These are phyloP conservation scores for Citropsis articulata DNA, from an alignment of 345 rosid genomes.

Conservation along the genomic window DNA sequence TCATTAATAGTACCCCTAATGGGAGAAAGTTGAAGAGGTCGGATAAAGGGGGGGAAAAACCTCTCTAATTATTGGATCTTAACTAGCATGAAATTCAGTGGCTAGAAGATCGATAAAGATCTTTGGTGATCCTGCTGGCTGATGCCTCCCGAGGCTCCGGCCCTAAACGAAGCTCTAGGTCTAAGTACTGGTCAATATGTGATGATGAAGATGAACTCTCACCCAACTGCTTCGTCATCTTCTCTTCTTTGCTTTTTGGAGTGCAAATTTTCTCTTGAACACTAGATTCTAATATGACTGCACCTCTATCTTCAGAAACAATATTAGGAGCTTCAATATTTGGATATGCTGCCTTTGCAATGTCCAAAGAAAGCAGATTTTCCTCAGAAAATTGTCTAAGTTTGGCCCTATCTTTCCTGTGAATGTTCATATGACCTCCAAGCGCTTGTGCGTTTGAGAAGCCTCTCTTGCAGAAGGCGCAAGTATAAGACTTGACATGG, in stretches of 20 bases:
- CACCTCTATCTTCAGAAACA: constrained; percentile 4
- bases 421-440: constrained; percentile 77
- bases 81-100: background rate
- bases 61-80: background rate
- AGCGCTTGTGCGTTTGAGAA: constrained; percentile 72
- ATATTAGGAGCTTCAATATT: no score
- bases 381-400: constrained; percentile 32
- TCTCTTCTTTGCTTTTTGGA: constrained; percentile 14
- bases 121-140: background rate
- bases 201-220: constrained; percentile 13
- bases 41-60: background rate
- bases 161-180: constrained; percentile 72
- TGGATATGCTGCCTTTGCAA: background rate
- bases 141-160: constrained; percentile 30
- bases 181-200: constrained; percentile 23
- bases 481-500: constrained; percentile 31
- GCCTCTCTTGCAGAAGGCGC: constrained; percentile 60
- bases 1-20: background rate
- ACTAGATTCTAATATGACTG: constrained; percentile 10
- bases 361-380: constrained; percentile 28
- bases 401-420: constrained; percentile 58
- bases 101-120: background rate
- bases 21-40: background rate
- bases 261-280: constrained; percentile 8
- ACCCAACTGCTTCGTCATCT: background rate